phyloP scores from a whole-genome alignment of 2,329 filamentous ascomycete genomes.

The Xylariaceae sp. region DNA sequence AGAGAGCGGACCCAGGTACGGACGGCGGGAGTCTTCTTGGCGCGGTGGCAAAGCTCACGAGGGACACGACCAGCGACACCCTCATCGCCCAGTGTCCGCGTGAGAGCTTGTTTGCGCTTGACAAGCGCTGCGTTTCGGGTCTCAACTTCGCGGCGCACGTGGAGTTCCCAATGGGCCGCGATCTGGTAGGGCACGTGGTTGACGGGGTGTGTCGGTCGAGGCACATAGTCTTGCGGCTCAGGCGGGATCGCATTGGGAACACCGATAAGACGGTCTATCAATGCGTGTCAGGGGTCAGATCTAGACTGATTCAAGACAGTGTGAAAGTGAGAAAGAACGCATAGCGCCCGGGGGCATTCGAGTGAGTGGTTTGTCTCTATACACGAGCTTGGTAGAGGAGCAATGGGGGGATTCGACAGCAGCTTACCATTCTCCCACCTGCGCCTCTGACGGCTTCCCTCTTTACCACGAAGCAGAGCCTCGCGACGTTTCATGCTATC shows the following conservation, averaged over 20 bases:
- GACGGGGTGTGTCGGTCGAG: slow-evolving; percentile 75
- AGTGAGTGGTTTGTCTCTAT: slow-evolving; percentile 16
- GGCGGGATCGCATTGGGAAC: slow-evolving; percentile 87
- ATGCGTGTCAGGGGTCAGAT: slow-evolving; percentile 1
- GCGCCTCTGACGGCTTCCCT: slow-evolving; percentile 79
- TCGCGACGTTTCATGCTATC: slow-evolving; percentile 64
- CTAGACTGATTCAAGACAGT: background rate
- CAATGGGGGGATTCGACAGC: background rate
- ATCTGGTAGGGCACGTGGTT: slow-evolving; percentile 83
- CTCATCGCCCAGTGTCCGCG: slow-evolving; percentile 36
- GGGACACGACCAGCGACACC: slow-evolving; percentile 59
- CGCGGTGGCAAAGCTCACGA: slow-evolving; percentile 71
- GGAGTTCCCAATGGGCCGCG: slow-evolving; percentile 48
- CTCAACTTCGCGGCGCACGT: slow-evolving; percentile 44
- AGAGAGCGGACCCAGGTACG: slow-evolving; percentile 77
- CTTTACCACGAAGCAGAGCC: slow-evolving; percentile 79
- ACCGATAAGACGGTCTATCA: slow-evolving; percentile 72
- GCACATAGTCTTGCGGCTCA: slow-evolving; percentile 74
- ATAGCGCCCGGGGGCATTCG: slow-evolving; percentile 1
- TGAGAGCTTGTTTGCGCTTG: slow-evolving; percentile 42
- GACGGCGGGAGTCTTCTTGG: slow-evolving; percentile 77
- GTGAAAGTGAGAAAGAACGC: background rate
- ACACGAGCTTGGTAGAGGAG: background rate
- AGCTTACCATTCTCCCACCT: slow-evolving; percentile 88
- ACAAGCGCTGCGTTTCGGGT: slow-evolving; percentile 39